Conservation (phyloP, 163 green algal species). For the Scenedesmus sp. region DNA sequence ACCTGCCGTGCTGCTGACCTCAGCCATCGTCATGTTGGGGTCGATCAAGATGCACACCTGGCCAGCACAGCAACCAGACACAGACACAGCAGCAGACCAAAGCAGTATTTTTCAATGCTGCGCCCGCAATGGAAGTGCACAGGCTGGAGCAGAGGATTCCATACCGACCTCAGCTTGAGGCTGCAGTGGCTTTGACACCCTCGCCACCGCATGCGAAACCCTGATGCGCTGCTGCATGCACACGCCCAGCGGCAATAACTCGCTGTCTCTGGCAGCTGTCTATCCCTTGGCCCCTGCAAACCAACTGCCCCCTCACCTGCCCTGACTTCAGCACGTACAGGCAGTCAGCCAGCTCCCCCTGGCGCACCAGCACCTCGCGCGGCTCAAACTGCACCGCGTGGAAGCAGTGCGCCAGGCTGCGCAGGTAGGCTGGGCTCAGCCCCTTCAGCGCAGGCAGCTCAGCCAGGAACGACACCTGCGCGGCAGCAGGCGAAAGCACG, state of each 20-base stretch:
- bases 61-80: not conserved
- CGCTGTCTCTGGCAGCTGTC: too few relatives aligned
- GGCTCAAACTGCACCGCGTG: constrained; percentile 50
- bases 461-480: constrained; percentile 39
- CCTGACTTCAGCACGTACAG: constrained; percentile 44
- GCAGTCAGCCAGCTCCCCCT: constrained; percentile 23
- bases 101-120: not conserved
- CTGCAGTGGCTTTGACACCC: too few relatives aligned
- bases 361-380: constrained; percentile 42
- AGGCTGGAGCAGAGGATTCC: too few relatives aligned
- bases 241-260: not conserved
- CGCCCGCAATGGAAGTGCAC: too few relatives aligned
- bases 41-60: constrained; percentile 46
- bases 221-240: not conserved
- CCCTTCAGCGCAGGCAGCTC: constrained; percentile 43
- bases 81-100: not conserved
- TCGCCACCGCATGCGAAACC: too few relatives aligned
- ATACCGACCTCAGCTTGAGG: too few relatives aligned
- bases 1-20: not conserved
- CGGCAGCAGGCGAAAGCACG: not conserved
- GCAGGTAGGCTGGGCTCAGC: constrained; percentile 33
- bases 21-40: constrained; percentile 40
- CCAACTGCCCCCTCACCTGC: constrained; percentile 13
- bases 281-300: too few relatives aligned
- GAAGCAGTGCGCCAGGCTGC: constrained; percentile 46